Evolutionary conservation across 371 early-diverging fungal genomes (phyloP), one percentile per base, ranked within the genome.

Genomic region (Rhizopus sp.): DNA sequence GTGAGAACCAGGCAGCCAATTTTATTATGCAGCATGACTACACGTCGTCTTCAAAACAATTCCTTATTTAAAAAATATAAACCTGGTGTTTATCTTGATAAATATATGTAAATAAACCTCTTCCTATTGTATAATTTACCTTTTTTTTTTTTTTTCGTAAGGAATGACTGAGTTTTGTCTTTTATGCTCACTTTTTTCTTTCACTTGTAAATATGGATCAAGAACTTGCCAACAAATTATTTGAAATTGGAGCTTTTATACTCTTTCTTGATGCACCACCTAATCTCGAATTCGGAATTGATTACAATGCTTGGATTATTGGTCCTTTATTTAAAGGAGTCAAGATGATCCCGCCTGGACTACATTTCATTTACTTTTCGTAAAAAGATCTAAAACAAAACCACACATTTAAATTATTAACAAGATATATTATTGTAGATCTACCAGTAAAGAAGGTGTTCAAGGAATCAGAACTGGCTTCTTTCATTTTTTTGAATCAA

Each of bases 311-410:
- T 17, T 98, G 97, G 97, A 82, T 85, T 29, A 88, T 88, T 12
- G 97, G 98, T 0, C 93, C 94, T 4, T 75, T 84, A 34, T 97
- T 98, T 69, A 90, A 85, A 65, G 98, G 98, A 15, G 63, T 97
- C 51, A 95, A 95, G 72, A 71, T 95, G 55, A 92, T 98, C 47
- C 97, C 98, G 13, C 94, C 96, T 0, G 97, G 98, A 0, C 66
- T 94, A 15, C 98, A 98, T 68, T 95, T 94, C 70, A 71, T 97
- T 23, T 90, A 91, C 65, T 95, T 91, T 72, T 87, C 90, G 89
- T 88, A 75, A 60, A 64, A 32, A 8, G 8, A 1, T 44, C 3
- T 31, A 42, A 13, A 44, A 17, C 50, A 23, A 17, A 40, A 29
- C 46, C 38, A 30, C 17, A 39, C 10, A 29, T 3, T 53, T 53